Evolutionary conservation across 2,329 filamentous ascomycete species (phyloP), one percentile per base, ranked within the genome.

Genomic region (Aspergillus sp.): DNA sequence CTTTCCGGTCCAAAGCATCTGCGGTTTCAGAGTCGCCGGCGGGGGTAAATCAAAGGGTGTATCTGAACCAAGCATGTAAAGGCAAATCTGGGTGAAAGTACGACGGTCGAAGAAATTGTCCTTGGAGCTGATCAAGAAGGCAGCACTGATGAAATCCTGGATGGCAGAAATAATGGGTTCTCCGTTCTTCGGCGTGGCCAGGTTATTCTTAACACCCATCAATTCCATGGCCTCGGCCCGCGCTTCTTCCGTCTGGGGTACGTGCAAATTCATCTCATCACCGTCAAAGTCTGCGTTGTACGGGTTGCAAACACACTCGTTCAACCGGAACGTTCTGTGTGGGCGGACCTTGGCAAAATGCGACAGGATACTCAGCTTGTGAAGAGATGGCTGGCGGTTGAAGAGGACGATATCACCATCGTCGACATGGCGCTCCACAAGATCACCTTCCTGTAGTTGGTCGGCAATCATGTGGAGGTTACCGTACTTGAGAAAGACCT

Each of bases 241-340:
- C 7, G 93, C 91, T 68, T 98, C 93, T 71, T 98, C 93, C 0
- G 93, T 97, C 64, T 98, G 93, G 2, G 93, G 93, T 10, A 98
- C 90, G 69, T 98, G 93, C 42, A 98, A 71, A 59, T 98, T 98
- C 93, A 98, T 98, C 68, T 98, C 93, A 58, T 98, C 93, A 50
- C 93, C 93, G 60, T 98, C 93, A 57, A 98, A 98, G 79, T 98
- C 93, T 47, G 93, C 93, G 58, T 98, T 98, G 75, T 98, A 98
- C 3, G 93, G 93, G 51, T 86, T 90, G 69, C 93, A 98, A 1
- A 95, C 93, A 79, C 93, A 98, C 66, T 98, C 93, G 64, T 98
- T 98, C 12, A 98, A 77, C 46, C 93, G 85, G 65, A 98, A 97
- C 0, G 93, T 98, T 66, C 90, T 83, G 83, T 93, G 94, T 0